Base-by-base conservation (phyloP, 78 protist genomes). In the Dictyostelium firmibasis region DNA sequence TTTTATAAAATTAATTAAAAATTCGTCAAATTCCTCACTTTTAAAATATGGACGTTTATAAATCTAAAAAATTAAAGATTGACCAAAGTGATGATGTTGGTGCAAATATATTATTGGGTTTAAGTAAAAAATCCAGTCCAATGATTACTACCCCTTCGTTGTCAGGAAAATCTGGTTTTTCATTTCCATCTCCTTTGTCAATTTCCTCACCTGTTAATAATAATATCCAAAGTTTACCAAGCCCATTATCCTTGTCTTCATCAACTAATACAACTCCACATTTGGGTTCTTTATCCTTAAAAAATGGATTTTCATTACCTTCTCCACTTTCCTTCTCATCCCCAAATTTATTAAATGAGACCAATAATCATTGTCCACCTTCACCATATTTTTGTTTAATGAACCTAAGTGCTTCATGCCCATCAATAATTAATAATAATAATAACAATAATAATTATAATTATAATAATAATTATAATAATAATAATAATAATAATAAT, bases 301-400 rank as follows among this genome's bases (percentile, higher is more conserved):
- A 62, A 62, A 62, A 62, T 62, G 72, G 72, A 62, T 62, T 62
- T 62, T 62, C 72, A 18, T 62, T 62, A 62, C 72, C 72, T n/a
- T 62, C 72, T 25, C 72, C 72, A n/a, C 1, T 62, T 23, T n/a
- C 70, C 6, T 60, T n/a, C 8, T 60, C 70, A 5, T n/a, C n/a
- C 2, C 70, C 70, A 60, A 18, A 60, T 60, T 60, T n/a, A 23
- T n/a, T 23, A 23, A 23, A 23, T 25, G 33, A n/a, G n/a, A n/a
- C n/a, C n/a, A n/a, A 62, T n/a, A 25, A 23, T 9, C 31, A 62
- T 62, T 25, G 29, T 25, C 72, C 72, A 62, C 72, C 72, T 25
- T 25, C 72, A 8, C 72, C 72, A 62, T 62, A 62, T 62, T 9
- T 23, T 62, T 23, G 72, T 9, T 25, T 25, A 62, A 25, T 62